Conservation (phyloP, 2,329 filamentous ascomycete species). For the Diaporthe caulivora region DNA sequence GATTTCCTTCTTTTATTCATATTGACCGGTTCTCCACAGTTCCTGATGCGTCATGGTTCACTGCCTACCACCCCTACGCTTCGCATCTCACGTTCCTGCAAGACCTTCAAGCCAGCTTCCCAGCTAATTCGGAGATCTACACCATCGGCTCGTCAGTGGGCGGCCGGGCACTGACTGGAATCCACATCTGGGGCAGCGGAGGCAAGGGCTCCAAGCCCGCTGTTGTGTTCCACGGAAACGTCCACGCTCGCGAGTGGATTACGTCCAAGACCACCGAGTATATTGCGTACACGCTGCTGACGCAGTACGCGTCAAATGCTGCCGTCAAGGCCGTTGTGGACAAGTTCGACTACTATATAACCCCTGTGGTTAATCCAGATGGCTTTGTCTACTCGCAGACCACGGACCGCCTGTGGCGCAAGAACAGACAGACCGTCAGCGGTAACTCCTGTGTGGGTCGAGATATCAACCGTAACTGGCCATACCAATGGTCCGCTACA, state of each 20-base stretch:
- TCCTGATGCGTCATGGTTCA: conserved; percentile 60
- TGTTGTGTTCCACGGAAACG: conserved; percentile 64
- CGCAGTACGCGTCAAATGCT: conserved; percentile 54
- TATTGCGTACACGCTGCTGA: conserved; percentile 60
- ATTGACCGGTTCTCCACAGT: conserved; percentile 48
- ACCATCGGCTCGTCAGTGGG: conserved; percentile 58
- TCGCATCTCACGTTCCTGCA: conserved; percentile 63
- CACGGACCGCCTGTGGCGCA: conserved; percentile 65
- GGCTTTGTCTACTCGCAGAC: conserved; percentile 65
- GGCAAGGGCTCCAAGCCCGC: conserved; percentile 61
- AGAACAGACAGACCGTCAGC: conserved; percentile 59
- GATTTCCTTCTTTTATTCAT: too few species aligned
- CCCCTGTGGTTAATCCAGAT: conserved; percentile 67
- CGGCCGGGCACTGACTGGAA: conserved; percentile 69
- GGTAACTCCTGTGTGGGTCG: conserved; percentile 58
- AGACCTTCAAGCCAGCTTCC: conserved; percentile 58
- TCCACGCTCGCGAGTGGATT: conserved; percentile 69
- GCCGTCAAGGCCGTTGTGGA: conserved; percentile 60
- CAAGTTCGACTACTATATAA: conserved; percentile 71
- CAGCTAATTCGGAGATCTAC: conserved; percentile 61
- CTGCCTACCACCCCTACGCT: conserved; percentile 64
- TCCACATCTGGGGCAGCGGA: conserved; percentile 64
- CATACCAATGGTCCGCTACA: conserved; percentile 56
- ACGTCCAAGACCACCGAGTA: conserved; percentile 63
- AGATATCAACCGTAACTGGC: conserved; percentile 66